Percentiles rank a stretch among this genome's conserved stretches.
phyloP scores from a whole-genome alignment of 139 green algal genomes.

The Nannochloris sp. region DNA sequence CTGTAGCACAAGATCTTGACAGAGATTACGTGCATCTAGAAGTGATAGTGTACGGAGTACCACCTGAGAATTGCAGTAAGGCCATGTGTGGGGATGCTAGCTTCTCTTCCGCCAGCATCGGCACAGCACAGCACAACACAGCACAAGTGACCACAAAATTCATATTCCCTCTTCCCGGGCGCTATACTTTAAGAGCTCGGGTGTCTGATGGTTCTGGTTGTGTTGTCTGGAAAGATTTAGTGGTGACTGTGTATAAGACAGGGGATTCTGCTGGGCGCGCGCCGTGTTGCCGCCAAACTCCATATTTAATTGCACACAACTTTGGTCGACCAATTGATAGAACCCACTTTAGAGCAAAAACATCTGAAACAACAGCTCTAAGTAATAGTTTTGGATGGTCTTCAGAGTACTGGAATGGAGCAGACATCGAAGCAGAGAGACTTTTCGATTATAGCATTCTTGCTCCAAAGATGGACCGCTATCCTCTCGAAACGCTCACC shows the following conservation, averaged over 20 bases:
- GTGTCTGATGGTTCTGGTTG: neutral
- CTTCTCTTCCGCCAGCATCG: no score
- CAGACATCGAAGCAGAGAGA: slow-evolving; percentile 56
- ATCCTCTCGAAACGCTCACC: neutral
- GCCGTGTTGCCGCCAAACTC: neutral
- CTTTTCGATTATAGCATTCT: slow-evolving; percentile 59
- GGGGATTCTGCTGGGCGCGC: neutral
- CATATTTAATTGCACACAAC: neutral
- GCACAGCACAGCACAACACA: no score
- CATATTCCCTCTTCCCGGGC: slow-evolving; percentile 1
- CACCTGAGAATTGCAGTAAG: no score
- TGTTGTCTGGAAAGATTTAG: slow-evolving; percentile 40
- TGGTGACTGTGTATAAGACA: slow-evolving; percentile 2
- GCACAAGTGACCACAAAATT: no score
- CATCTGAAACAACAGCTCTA: neutral
- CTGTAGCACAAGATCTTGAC: no score
- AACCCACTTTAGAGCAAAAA: slow-evolving; percentile 16
- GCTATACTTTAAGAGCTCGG: slow-evolving; percentile 36
- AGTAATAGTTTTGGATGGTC: slow-evolving; percentile 15
- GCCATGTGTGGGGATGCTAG: no score
- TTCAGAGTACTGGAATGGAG: slow-evolving; percentile 16
- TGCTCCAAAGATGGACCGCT: slow-evolving; percentile 13
- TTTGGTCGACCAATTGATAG: slow-evolving; percentile 36
- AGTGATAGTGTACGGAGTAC: no score
- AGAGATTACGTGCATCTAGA: no score